phyloP scores from a whole-genome alignment of 257 asterid genomes.

The Solanum sejunctum region DNA sequence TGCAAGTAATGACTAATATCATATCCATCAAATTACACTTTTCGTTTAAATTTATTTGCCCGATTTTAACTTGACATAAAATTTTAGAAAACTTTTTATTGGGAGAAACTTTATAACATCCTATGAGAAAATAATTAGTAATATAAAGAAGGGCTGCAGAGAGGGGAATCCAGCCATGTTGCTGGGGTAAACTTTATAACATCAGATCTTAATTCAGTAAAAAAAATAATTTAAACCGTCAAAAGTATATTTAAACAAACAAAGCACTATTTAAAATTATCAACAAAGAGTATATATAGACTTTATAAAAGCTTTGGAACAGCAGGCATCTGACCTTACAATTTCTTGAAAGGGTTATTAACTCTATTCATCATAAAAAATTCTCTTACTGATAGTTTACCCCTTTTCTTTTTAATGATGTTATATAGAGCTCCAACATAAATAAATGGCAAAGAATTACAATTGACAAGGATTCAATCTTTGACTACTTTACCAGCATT shows the following conservation, averaged over 20 bases:
- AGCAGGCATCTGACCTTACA: background rate
- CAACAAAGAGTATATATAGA: background rate
- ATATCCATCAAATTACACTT: background rate
- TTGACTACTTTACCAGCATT: background rate
- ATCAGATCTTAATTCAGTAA: background rate
- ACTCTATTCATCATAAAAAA: background rate
- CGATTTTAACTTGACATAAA: background rate
- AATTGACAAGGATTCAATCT: background rate
- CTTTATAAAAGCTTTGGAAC: background rate
- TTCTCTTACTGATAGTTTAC: background rate
- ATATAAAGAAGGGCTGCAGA: background rate
- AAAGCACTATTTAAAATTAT: background rate
- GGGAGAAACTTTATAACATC: background rate
- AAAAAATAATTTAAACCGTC: background rate
- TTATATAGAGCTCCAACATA: background rate
- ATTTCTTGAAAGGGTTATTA: background rate
- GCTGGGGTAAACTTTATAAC: background rate
- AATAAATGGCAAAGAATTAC: background rate
- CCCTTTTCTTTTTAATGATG: background rate
- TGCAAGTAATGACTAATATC: background rate
- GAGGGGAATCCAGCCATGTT: background rate
- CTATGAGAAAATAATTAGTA: background rate
- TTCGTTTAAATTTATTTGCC: background rate
- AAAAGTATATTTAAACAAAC: background rate
- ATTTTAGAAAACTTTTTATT: background rate